These are phyloP conservation scores for Pseudogymnoascus sp. DNA, from an alignment of 2,329 filamentous ascomycete genomes.

Conservation along the genomic window DNA sequence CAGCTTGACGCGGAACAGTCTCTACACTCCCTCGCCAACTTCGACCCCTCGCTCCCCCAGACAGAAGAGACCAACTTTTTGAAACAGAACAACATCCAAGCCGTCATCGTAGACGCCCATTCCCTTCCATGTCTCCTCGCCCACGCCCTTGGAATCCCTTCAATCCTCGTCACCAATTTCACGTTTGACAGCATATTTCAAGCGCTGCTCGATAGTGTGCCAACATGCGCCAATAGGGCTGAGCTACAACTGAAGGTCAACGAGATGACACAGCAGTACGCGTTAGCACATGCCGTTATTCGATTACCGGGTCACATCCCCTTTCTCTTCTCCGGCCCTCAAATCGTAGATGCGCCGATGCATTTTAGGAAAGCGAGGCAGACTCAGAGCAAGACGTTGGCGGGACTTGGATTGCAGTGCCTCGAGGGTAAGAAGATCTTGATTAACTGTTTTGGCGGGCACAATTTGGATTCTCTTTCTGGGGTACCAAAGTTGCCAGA, in stretches of 20 bases:
- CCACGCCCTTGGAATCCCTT: slow-evolving; percentile 11
- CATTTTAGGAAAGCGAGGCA: slow-evolving; percentile 15
- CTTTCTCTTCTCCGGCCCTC: slow-evolving; percentile 13
- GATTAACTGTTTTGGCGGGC: slow-evolving; percentile 13
- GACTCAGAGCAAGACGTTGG: slow-evolving; percentile 11
- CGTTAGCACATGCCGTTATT: slow-evolving; percentile 16
- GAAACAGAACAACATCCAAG: slow-evolving; percentile 12
- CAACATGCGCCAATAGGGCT: slow-evolving; percentile 8
- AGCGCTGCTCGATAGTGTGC: slow-evolving; percentile 12
- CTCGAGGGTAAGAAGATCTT: slow-evolving; percentile 11
- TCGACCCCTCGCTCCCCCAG: slow-evolving; percentile 10
- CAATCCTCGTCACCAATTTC: slow-evolving; percentile 16
- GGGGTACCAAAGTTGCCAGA: slow-evolving; percentile 14
- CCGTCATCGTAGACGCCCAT: slow-evolving; percentile 12
- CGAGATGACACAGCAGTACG: slow-evolving; percentile 14
- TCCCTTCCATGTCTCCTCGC: slow-evolving; percentile 14
- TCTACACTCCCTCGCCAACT: slow-evolving; percentile 12
- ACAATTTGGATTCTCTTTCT: slow-evolving; percentile 12
- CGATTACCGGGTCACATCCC: slow-evolving; percentile 16
- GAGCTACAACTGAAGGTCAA: slow-evolving; percentile 11
- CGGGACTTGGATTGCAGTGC: slow-evolving; percentile 4
- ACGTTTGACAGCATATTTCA: slow-evolving; percentile 17
- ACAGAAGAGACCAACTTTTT: slow-evolving; percentile 13
- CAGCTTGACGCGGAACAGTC: slow-evolving; percentile 14
- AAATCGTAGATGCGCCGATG: slow-evolving; percentile 15